These are phyloP conservation scores for Microascus cirrosus DNA, from an alignment of 2,329 filamentous ascomycete species.

Conservation along the genomic window DNA sequence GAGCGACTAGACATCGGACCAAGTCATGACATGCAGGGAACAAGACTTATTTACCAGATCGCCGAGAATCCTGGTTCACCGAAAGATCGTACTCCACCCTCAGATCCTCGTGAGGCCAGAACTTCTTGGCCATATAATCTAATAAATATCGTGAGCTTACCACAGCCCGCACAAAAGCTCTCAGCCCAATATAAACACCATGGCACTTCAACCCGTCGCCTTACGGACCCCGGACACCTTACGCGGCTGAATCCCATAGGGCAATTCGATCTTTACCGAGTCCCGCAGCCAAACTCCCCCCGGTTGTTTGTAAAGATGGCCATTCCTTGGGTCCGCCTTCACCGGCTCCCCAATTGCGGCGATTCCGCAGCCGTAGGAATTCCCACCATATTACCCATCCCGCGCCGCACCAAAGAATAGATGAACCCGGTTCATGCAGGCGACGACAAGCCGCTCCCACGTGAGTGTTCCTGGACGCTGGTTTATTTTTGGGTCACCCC, in stretches of 20 bases:
- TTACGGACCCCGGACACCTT: background rate
- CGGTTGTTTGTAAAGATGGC: background rate
- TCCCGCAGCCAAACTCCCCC: background rate
- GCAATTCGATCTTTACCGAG: background rate
- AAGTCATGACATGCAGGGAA: background rate
- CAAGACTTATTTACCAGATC: background rate
- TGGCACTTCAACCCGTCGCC: background rate
- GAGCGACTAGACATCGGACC: background rate
- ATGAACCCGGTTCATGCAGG: background rate
- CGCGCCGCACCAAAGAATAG: background rate
- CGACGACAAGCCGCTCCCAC: background rate
- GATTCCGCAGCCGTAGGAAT: background rate
- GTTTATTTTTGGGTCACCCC: background rate
- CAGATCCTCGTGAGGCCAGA: background rate
- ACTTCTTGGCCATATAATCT: background rate
- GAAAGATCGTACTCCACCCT: background rate
- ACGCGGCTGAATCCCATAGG: background rate
- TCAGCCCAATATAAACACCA: background rate
- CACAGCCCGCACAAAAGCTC: background rate
- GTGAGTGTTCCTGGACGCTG: background rate
- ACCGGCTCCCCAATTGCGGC: background rate
- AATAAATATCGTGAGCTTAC: background rate
- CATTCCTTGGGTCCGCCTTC: background rate
- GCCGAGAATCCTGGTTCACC: background rate
- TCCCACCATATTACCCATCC: conserved; percentile 1